Percentiles rank a stretch among this genome's conserved stretches.
Conservation (phyloP, 2,329 filamentous ascomycete genomes). For the Zopfia rhizophila region DNA sequence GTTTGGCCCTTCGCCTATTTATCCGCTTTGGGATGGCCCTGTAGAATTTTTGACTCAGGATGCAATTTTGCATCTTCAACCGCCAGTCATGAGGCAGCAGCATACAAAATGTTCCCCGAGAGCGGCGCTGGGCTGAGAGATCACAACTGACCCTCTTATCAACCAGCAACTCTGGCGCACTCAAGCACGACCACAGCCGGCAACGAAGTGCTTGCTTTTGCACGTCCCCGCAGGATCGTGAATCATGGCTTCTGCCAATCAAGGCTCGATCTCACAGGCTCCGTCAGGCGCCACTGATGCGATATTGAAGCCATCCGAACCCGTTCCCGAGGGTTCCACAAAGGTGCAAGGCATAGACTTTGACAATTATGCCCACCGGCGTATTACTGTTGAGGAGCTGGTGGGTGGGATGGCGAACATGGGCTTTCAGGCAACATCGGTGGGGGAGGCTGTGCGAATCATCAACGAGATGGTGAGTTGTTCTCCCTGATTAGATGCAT, state of each 20-base stretch:
- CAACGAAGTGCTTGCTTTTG: too few relatives aligned
- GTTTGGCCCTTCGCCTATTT: not conserved
- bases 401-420: constrained; percentile 84
- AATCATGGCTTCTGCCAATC: constrained; percentile 35
- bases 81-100: not conserved
- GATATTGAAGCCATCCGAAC: constrained; percentile 84
- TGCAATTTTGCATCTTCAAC: not conserved
- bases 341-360: constrained; percentile 94
- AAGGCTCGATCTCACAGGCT: constrained; percentile 35
- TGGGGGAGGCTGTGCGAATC: constrained; percentile 88
- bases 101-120: too few relatives aligned
- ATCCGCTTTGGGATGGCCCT: not conserved
- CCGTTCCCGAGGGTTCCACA: constrained; percentile 80
- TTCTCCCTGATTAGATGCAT: constrained; percentile 25
- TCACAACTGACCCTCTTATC: not conserved
- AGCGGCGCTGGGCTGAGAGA: not conserved
- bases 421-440: constrained; percentile 83
- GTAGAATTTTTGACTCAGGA: not conserved
- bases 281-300: constrained; percentile 71
- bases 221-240: constrained; percentile 12
- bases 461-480: constrained; percentile 89
- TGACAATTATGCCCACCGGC: constrained; percentile 76
- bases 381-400: constrained; percentile 87
- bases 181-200: constrained; percentile 8
- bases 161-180: constrained; percentile 1